Percentiles rank a stretch among this genome's conserved stretches.
Conservation (phyloP, 2,329 filamentous ascomycete genomes). For the Aspergillus caelatus region DNA sequence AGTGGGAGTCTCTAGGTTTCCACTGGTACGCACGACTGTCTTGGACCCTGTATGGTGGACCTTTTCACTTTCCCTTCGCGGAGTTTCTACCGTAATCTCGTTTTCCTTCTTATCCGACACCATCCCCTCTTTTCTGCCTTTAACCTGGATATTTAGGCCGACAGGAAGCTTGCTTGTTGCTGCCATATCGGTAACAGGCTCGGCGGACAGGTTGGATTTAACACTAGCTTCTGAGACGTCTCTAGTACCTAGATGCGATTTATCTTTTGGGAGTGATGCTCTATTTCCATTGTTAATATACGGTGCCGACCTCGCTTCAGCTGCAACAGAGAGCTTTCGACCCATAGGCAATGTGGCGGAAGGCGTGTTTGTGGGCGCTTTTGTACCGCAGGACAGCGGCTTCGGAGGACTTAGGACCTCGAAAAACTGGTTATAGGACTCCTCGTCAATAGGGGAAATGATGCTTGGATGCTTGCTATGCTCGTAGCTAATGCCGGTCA, state of each 20-base stretch:
- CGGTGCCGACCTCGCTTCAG: constrained; percentile 31
- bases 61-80: constrained; percentile 24
- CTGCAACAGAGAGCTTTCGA: constrained; percentile 32
- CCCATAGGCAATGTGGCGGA: constrained; percentile 25
- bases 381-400: constrained; percentile 29
- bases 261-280: constrained; percentile 29
- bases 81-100: constrained; percentile 18
- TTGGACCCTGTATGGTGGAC: constrained; percentile 21
- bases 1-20: constrained; percentile 23
- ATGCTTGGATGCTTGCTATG: constrained; percentile 46
- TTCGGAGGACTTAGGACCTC: constrained; percentile 42
- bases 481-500: constrained; percentile 45
- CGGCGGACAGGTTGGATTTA: constrained; percentile 25
- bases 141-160: constrained; percentile 37
- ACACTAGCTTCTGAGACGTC: constrained; percentile 36
- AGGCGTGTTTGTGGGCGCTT: constrained; percentile 35
- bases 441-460: constrained; percentile 36
- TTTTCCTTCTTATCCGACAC: constrained; percentile 27
- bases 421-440: constrained; percentile 40
- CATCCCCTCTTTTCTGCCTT: constrained; percentile 36
- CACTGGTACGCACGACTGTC: constrained; percentile 22
- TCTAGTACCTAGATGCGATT: constrained; percentile 33
- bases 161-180: constrained; percentile 28
- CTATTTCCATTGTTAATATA: constrained; percentile 26
- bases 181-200: constrained; percentile 22